phyloP scores from a whole-genome alignment of 441 rosid genomes.

The Adansonia madagascariensis region DNA sequence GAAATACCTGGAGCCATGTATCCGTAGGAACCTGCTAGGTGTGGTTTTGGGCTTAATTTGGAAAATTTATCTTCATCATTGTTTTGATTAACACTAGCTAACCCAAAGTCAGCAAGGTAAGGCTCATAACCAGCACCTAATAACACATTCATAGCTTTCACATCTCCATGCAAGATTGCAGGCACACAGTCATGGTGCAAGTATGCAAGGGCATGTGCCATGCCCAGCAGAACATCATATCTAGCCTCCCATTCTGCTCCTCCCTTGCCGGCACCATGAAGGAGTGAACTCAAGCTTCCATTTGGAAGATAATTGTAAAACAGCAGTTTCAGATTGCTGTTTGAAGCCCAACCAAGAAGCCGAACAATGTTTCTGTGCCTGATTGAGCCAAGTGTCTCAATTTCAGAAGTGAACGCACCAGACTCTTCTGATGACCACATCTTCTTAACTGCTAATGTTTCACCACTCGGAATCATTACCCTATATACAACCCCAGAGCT shows the following conservation, averaged over 20 bases:
- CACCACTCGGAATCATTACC: slow-evolving; percentile 68
- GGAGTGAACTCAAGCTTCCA: slow-evolving; percentile 91
- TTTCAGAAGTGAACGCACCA: slow-evolving; percentile 84
- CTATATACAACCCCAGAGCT: slow-evolving; percentile 94
- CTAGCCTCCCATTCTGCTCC: slow-evolving; percentile 89
- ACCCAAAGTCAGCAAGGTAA: slow-evolving; percentile 88
- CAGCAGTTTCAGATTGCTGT: slow-evolving; percentile 68
- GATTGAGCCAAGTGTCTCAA: slow-evolving; percentile 78
- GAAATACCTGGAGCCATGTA: slow-evolving; percentile 91
- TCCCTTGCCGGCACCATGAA: slow-evolving; percentile 76
- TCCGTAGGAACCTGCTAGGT: slow-evolving; percentile 89
- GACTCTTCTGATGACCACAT: slow-evolving; percentile 91
- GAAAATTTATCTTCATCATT: slow-evolving; percentile 36
- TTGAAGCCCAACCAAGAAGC: slow-evolving; percentile 85
- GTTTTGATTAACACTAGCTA: slow-evolving; percentile 58
- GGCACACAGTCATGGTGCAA: slow-evolving; percentile 91
- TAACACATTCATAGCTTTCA: slow-evolving; percentile 89
- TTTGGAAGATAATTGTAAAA: slow-evolving; percentile 90
- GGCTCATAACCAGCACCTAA: slow-evolving; percentile 69
- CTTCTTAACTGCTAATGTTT: slow-evolving; percentile 83
- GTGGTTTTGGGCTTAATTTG: slow-evolving; percentile 61
- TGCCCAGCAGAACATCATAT: slow-evolving; percentile 69
- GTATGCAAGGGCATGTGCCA: slow-evolving; percentile 87
- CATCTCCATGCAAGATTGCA: slow-evolving; percentile 88
- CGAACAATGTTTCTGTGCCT: slow-evolving; percentile 84